These are phyloP conservation scores for Fragaria vesca DNA, from an alignment of 306 rosid species.

Conservation along the genomic window DNA sequence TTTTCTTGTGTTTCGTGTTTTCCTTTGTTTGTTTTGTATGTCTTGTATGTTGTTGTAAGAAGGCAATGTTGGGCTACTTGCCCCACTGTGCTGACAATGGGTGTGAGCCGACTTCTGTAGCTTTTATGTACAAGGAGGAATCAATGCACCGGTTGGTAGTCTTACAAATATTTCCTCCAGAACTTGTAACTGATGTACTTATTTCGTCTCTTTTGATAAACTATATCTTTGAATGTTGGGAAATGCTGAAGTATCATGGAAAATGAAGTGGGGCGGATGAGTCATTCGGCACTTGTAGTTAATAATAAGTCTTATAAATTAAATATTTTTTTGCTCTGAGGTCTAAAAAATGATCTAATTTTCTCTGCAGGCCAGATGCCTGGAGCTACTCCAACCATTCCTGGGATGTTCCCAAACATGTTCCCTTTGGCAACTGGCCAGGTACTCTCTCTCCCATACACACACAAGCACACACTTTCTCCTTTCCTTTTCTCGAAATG, in stretches of 20 bases:
- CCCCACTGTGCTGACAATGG: slow-evolving; percentile 99
- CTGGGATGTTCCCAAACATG: slow-evolving; percentile 93
- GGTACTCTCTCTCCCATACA: slow-evolving; percentile 38
- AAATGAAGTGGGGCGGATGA: slow-evolving; percentile 28
- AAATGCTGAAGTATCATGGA: slow-evolving; percentile 32
- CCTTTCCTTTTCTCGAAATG: neutral
- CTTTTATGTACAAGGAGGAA: slow-evolving; percentile 97
- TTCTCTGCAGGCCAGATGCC: slow-evolving; percentile 82
- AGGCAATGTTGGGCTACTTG: slow-evolving; percentile 99
- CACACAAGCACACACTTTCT: neutral
- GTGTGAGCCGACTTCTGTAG: slow-evolving; percentile 99
- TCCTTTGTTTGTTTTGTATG: slow-evolving; percentile 88
- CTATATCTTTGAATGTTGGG: slow-evolving; percentile 35
- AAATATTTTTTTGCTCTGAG: slow-evolving; percentile 21
- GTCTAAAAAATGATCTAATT: slow-evolving; percentile 26
- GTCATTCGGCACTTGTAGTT: slow-evolving; percentile 33
- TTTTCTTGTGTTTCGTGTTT: slow-evolving; percentile 98
- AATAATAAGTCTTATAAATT: slow-evolving; percentile 19
- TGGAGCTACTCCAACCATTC: slow-evolving; percentile 71
- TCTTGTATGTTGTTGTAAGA: slow-evolving; percentile 90
- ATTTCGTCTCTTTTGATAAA: slow-evolving; percentile 39
- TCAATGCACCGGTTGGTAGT: slow-evolving; percentile 98
- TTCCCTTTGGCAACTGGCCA: slow-evolving; percentile 81
- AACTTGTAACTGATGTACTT: slow-evolving; percentile 47
- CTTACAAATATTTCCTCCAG: slow-evolving; percentile 65